Evolutionary conservation across 2,329 filamentous ascomycete genomes (phyloP).

Genomic region (Ceratocystis smalleyi): DNA sequence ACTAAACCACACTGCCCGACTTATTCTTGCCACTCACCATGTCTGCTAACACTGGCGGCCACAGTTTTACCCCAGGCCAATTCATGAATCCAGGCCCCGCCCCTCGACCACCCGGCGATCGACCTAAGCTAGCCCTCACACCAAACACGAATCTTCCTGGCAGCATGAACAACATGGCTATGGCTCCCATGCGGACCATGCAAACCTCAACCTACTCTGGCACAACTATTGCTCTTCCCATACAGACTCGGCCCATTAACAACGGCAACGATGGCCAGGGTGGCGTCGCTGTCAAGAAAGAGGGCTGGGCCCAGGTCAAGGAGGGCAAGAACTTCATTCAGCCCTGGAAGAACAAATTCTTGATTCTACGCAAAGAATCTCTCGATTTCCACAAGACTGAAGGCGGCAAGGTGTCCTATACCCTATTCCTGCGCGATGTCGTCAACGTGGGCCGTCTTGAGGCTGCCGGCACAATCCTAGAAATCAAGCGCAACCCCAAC

Average conservation of each 20-base stretch:
- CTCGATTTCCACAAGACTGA: slow-evolving; percentile 91
- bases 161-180: slow-evolving; percentile 60
- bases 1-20: neutral
- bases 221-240: slow-evolving; percentile 57
- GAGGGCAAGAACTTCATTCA: slow-evolving; percentile 78
- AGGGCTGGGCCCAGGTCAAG: slow-evolving; percentile 74
- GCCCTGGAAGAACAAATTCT: slow-evolving; percentile 77
- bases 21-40: slow-evolving; percentile 5
- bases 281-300: slow-evolving; percentile 60
- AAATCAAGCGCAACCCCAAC: slow-evolving; percentile 66
- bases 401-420: slow-evolving; percentile 72
- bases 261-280: slow-evolving; percentile 47
- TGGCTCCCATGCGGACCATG: slow-evolving; percentile 53
- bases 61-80: slow-evolving; percentile 34
- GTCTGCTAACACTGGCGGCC: slow-evolving; percentile 15
- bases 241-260: slow-evolving; percentile 44
- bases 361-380: slow-evolving; percentile 82
- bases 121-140: slow-evolving; percentile 65
- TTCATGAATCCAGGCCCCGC: slow-evolving; percentile 98
- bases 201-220: slow-evolving; percentile 48
- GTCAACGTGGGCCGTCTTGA: slow-evolving; percentile 84
- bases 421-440: slow-evolving; percentile 72
- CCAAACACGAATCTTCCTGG: slow-evolving; percentile 59
- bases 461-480: slow-evolving; percentile 79
- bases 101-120: slow-evolving; percentile 72